phyloP scores from a whole-genome alignment of 148 eudicot species.

The Rhododendron simsii region DNA sequence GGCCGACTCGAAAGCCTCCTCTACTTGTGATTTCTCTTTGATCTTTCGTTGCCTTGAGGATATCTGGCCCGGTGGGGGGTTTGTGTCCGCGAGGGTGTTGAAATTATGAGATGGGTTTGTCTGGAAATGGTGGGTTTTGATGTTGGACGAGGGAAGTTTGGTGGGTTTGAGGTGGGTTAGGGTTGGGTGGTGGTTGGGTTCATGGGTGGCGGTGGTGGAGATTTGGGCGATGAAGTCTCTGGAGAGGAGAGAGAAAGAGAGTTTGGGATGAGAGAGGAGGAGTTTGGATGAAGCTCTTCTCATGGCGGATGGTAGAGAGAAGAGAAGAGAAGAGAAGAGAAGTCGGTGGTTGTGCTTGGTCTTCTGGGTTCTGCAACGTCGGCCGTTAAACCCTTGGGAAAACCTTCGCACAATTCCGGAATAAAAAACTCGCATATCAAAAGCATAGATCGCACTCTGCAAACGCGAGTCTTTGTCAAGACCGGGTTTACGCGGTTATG shows the following conservation, averaged over 20 bases:
- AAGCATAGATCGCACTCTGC: too few species aligned
- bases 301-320: slow-evolving; percentile 35
- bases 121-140: slow-evolving; percentile 20
- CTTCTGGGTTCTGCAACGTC: neutral
- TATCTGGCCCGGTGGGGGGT: slow-evolving; percentile 22
- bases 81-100: slow-evolving; percentile 41
- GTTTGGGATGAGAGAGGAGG: slow-evolving; percentile 25
- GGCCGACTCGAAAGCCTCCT: slow-evolving; percentile 80
- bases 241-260: slow-evolving; percentile 24
- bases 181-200: slow-evolving; percentile 19
- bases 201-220: slow-evolving; percentile 17
- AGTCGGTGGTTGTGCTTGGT: neutral
- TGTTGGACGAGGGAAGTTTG: slow-evolving; percentile 14
- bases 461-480: too few species aligned
- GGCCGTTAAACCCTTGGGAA: slow-evolving; percentile 15
- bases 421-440: too few species aligned
- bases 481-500: too few species aligned
- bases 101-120: slow-evolving; percentile 34
- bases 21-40: slow-evolving; percentile 50
- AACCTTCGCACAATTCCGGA: neutral
- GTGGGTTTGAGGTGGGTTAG: slow-evolving; percentile 24
- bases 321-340: neutral
- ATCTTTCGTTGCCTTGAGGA: slow-evolving; percentile 67
- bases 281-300: slow-evolving; percentile 63
- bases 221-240: slow-evolving; percentile 23